Evolutionary conservation across 192 early-diverging fungal species (phyloP).

Genomic region (Kickxella alabastrina): DNA sequence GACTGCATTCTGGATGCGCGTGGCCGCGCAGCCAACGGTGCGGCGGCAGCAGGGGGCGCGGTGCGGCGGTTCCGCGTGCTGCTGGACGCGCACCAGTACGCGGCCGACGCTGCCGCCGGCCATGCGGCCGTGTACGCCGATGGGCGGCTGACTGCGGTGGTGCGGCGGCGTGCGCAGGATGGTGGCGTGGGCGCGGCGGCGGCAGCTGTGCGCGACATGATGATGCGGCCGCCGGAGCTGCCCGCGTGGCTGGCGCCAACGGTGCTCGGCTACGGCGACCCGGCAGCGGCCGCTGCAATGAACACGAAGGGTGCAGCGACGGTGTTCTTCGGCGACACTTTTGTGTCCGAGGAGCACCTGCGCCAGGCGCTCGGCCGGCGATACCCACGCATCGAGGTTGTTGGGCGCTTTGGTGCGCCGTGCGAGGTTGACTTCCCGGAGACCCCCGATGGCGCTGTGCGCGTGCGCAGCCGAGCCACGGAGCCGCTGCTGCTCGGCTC

Average conservation of each 20-base stretch:
- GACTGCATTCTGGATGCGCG: slow-evolving; percentile 68
- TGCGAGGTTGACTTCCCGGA: slow-evolving; percentile 71
- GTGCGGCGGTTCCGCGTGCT: slow-evolving; percentile 68
- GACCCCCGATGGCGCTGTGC: slow-evolving; percentile 15
- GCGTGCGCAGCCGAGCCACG: slow-evolving; percentile 66
- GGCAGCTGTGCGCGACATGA: slow-evolving; percentile 85
- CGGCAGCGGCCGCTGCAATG: slow-evolving; percentile 57
- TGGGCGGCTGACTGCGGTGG: slow-evolving; percentile 86
- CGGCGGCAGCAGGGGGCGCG: slow-evolving; percentile 15
- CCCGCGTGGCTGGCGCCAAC: slow-evolving; percentile 90
- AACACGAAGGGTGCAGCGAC: slow-evolving; percentile 51
- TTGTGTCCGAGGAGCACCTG: slow-evolving; percentile 77
- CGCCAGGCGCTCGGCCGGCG: slow-evolving; percentile 56
- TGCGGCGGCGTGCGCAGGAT: slow-evolving; percentile 83
- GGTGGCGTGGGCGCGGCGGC: slow-evolving; percentile 93
- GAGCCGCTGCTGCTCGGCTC: slow-evolving; percentile 71
- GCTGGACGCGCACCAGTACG: slow-evolving; percentile 86
- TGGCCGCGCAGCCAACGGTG: slow-evolving; percentile 58
- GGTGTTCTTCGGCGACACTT: slow-evolving; percentile 88
- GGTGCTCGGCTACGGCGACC: slow-evolving; percentile 95
- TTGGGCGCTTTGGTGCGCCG: slow-evolving; percentile 43
- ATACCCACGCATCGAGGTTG: slow-evolving; percentile 1
- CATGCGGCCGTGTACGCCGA: slow-evolving; percentile 64
- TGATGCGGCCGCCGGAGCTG: slow-evolving; percentile 57
- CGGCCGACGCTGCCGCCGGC: slow-evolving; percentile 17